Base-by-base conservation (phyloP, 257 asterid species). In the Jacaranda copaia region DNA sequence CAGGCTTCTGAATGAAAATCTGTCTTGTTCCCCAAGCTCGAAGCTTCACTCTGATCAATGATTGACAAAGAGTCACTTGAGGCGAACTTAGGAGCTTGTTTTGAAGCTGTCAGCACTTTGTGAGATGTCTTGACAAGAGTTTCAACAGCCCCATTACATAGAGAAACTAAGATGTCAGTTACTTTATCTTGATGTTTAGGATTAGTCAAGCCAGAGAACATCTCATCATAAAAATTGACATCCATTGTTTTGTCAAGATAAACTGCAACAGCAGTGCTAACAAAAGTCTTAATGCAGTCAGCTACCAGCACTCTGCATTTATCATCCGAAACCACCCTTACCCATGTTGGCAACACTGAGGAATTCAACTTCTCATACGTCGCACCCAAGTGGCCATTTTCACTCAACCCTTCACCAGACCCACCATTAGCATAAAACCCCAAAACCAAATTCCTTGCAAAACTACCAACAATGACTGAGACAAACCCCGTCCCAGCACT, bases 161-260 rank as follows among this genome's bases (percentile, higher is more conserved):
- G 81, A 20, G 97, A 93, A 78, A 85, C 97, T 68, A 96, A 83
- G 59, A 90, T 48, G 62, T 89, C 96, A 5, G 82, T 80, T 66
- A 87, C 87, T 77, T 93, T 85, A 52, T 78, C 74, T 75, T 91
- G 91, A 87, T 96, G 95, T 73, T 91, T 96, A 40, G 98, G 99
- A 86, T 96, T 90, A 42, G 99, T 93, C 87, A 96, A 57, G 42
- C 97, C 96, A 15, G 97, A 75, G 85, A 93, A 93, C 70, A 96
- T 63, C 38, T 96, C 98, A 72, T 96, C 97, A 12, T 89, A 91
- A 49, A 91, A 66, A 43, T 96, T 96, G 68, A 93, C 90, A 79
- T 83, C 88, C 98, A 93, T 92, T 5, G 99, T 96, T 81, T 88
- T 96, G 81, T 93, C 99, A 9, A 96, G 97, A 86, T 91, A 96